These are phyloP conservation scores for Lignosus rhinocerotis DNA, from an alignment of 1,284 basidiomycete genomes.

Conservation along the genomic window DNA sequence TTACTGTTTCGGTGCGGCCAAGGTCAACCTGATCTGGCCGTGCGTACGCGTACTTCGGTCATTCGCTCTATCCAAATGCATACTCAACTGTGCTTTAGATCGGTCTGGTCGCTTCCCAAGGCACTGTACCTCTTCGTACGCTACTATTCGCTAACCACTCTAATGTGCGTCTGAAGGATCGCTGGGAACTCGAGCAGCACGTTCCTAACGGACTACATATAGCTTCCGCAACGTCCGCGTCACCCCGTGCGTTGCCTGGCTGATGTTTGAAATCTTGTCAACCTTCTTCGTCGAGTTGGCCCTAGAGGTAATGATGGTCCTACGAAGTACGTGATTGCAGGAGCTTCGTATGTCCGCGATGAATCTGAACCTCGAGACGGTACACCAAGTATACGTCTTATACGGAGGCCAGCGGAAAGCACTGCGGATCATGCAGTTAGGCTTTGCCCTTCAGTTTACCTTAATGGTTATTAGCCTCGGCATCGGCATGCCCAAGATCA, in stretches of 20 bases:
- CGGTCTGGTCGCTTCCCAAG: constrained; percentile 29
- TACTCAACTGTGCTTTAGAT: constrained; percentile 16
- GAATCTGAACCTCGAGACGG: background rate
- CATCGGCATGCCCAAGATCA: constrained; percentile 29
- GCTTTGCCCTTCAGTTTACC: constrained; percentile 27
- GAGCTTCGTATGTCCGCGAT: background rate
- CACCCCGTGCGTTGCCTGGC: constrained; percentile 31
- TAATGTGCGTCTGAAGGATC: constrained; percentile 26
- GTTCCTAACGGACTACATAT: background rate
- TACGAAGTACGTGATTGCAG: constrained; percentile 30
- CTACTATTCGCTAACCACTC: constrained; percentile 28
- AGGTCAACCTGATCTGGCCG: constrained; percentile 26
- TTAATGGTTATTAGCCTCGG: constrained; percentile 31
- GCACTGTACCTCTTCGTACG: constrained; percentile 30
- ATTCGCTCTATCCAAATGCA: background rate
- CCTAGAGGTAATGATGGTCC: constrained; percentile 35
- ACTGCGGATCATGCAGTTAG: constrained; percentile 24
- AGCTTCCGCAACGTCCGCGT: constrained; percentile 25
- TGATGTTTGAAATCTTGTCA: constrained; percentile 34
- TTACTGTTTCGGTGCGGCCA: background rate
- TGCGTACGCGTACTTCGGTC: constrained; percentile 10
- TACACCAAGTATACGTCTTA: constrained; percentile 32
- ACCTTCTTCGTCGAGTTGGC: constrained; percentile 32
- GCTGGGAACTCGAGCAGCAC: background rate
- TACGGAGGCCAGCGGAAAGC: constrained; percentile 28